Evolutionary conservation across 192 early-diverging fungal genomes (phyloP), one percentile per base, ranked within the genome.

Genomic region (Umbelopsis vinacea): DNA sequence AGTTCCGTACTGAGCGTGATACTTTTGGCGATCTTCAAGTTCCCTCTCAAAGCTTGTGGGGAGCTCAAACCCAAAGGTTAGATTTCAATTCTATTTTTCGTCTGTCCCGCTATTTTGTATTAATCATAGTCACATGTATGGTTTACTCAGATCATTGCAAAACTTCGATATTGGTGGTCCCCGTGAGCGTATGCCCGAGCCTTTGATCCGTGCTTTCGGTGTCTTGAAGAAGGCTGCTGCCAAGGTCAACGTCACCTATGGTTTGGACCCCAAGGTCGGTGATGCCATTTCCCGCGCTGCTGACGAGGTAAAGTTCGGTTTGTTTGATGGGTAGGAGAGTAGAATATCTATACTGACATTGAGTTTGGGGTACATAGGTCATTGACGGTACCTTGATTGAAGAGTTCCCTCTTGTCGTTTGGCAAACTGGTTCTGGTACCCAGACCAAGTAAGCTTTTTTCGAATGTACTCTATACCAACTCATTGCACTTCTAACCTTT

Each of bases 371-470:
- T 46, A 11, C 17, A 45, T 72, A 91, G 85, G 95, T 98, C 52
- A 96, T 97, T 67, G 89, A 90, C 38, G 97, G 95, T 63, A 91
- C 91, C 77, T 89, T 96, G 71, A 90, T 92, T 78, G 94, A 94
- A 53, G 94, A 99, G 81, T 99, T 99, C 86, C 98, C 98, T 37
- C 87, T 99, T 66, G 98, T 99, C 23, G 95, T 99, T 52, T 99
- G 92, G 94, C 94, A 96, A 82, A 99, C 97, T 45, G 98, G 98
- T 40, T 96, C 94, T 55, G 98, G 98, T 40, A 99, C 96, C 40
- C 96, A 98, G 87, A 93, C 95, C 70, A 98, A 99, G 75, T 76
- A 71, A 68, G 75, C 70, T 26, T 17, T 11, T 8, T 40, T 40
- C 8, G 3, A 8, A 6, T 40, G 3, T 40, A 40, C 8, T 40